phyloP scores from a whole-genome alignment of 768 basidiomycete genomes.

The Hypsizygus marmoreus region DNA sequence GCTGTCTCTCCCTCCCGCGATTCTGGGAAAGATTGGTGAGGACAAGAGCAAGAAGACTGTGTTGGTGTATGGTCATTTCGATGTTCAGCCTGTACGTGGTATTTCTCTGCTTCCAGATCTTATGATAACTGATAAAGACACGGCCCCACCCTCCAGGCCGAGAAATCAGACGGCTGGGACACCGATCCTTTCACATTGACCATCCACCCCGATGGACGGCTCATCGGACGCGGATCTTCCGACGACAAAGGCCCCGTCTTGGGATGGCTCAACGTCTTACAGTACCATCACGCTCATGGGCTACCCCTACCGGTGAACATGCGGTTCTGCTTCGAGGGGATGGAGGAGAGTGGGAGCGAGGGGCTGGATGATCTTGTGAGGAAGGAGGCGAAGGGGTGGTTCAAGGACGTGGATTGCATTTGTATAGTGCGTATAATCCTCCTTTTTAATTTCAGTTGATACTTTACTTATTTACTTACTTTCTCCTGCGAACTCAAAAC shows the following conservation, averaged over 20 bases:
- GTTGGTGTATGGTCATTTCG: conserved; percentile 92
- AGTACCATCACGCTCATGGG: conserved; percentile 72
- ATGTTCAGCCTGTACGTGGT: conserved; percentile 82
- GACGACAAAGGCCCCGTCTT: conserved; percentile 92
- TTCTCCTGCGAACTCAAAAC: too few species aligned
- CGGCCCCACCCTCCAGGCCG: conserved; percentile 30
- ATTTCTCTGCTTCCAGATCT: background rate
- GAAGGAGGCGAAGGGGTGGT: conserved; percentile 76
- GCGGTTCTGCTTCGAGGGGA: conserved; percentile 92
- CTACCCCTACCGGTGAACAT: conserved; percentile 86
- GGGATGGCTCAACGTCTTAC: conserved; percentile 88
- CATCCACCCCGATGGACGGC: conserved; percentile 46
- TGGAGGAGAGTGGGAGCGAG: conserved; percentile 94
- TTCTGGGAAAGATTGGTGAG: conserved; percentile 79
- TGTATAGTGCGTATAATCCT: conserved; percentile 70
- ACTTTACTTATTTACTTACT: conserved; percentile 1
- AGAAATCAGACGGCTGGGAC: conserved; percentile 78
- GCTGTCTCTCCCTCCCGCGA: conserved; percentile 76
- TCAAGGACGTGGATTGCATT: conserved; percentile 86
- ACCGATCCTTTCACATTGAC: conserved; percentile 82
- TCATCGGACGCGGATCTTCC: conserved; percentile 85
- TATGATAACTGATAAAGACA: background rate
- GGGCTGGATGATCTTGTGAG: conserved; percentile 87
- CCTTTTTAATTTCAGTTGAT: background rate
- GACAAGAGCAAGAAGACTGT: conserved; percentile 93